Conservation (phyloP, 1,284 basidiomycete genomes). For the Cutaneotrichosporon cyanovorans region DNA sequence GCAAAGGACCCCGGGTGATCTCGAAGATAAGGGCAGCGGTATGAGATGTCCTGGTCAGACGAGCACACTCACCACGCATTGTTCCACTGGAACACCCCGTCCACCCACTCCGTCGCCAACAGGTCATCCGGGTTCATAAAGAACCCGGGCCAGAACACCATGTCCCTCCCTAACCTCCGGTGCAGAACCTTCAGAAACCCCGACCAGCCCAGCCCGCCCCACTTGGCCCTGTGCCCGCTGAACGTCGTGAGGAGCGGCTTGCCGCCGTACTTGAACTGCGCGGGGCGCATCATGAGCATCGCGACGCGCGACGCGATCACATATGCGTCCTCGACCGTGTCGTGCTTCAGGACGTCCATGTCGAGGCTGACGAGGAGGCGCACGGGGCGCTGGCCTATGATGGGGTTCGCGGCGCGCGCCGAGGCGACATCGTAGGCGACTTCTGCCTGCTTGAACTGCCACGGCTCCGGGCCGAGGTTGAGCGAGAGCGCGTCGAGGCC, state of each 20-base stretch:
- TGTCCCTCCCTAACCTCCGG: constrained; percentile 18
- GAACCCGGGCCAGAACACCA: constrained; percentile 44
- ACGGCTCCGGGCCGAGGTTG: constrained; percentile 44
- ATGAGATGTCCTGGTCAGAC: too few relatives aligned
- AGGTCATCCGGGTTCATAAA: constrained; percentile 39
- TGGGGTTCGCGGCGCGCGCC: constrained; percentile 1
- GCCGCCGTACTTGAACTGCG: constrained; percentile 16
- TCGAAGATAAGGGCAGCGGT: too few relatives aligned
- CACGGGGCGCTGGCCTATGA: constrained; percentile 7
- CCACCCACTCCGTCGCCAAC: constrained; percentile 26
- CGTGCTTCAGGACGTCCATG: constrained; percentile 39
- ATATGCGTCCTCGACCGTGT: constrained; percentile 16
- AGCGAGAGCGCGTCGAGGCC: constrained; percentile 44
- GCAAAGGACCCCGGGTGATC: background rate
- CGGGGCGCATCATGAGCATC: constrained; percentile 12
- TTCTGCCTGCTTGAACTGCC: constrained; percentile 42
- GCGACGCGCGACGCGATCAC: constrained; percentile 20
- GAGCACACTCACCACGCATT: constrained; percentile 39
- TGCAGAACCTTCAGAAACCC: constrained; percentile 29
- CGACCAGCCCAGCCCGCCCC: constrained; percentile 35
- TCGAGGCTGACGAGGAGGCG: constrained; percentile 42
- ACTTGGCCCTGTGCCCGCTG: constrained; percentile 29
- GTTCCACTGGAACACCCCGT: constrained; percentile 44
- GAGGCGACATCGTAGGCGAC: constrained; percentile 24
- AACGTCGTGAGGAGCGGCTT: constrained; percentile 37